phyloP scores from a whole-genome alignment of 2,329 filamentous ascomycete species.

The Cladophialophora yegresii region DNA sequence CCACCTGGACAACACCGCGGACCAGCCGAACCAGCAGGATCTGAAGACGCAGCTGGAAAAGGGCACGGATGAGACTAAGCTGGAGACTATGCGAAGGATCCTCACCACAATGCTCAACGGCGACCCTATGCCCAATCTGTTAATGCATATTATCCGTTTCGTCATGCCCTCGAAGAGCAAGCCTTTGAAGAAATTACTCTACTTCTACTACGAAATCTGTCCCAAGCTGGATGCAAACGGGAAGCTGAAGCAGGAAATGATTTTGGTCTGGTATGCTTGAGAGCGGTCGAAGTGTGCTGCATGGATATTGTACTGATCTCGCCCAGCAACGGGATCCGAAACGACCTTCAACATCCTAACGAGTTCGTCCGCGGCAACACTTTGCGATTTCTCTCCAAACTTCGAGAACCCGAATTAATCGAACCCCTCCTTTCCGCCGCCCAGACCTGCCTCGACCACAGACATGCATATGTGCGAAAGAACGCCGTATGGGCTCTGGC shows the following conservation, averaged over 20 bases:
- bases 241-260: constrained; percentile 99
- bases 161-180: constrained; percentile 99
- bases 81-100: constrained; percentile 95
- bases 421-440: constrained; percentile 93
- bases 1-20: constrained; percentile 94
- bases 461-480: constrained; percentile 97
- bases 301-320: not conserved
- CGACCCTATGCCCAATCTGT: constrained; percentile 87
- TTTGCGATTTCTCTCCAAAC: constrained; percentile 94
- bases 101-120: constrained; percentile 93
- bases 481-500: constrained; percentile 95
- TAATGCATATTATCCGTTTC: constrained; percentile 99
- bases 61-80: constrained; percentile 86
- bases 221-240: constrained; percentile 89
- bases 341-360: constrained; percentile 95
- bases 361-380: constrained; percentile 98
- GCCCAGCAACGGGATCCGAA: constrained; percentile 89
- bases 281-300: not conserved
- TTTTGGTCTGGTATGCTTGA: constrained; percentile 83
- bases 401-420: constrained; percentile 91
- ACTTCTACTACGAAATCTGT: constrained; percentile 95
- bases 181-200: constrained; percentile 93
- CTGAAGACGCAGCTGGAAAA: constrained; percentile 92
- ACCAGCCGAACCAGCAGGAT: constrained; percentile 86
- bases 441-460: constrained; percentile 87